phyloP scores from a whole-genome alignment of 208 protist species.

The Trypanosoma caninum region DNA sequence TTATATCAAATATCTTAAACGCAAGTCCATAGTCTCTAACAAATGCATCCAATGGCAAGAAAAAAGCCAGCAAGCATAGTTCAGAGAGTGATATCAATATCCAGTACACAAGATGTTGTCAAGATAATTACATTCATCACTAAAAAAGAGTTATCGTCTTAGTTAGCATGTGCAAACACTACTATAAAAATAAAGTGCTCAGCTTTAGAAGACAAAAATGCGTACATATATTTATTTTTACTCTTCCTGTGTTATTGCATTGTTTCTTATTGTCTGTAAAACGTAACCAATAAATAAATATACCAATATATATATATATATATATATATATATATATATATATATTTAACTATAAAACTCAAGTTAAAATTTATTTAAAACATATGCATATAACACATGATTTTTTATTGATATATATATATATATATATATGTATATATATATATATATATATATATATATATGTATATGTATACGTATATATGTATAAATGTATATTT shows the following conservation, averaged over 20 bases:
- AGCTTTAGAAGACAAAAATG: conserved; percentile 48
- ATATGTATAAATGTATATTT: too few species aligned
- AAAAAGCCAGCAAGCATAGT: conserved; percentile 76
- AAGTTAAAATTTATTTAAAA: not conserved
- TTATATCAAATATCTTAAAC: conserved; percentile 70
- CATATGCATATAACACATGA: not conserved
- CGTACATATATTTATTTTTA: not conserved
- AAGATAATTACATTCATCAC: conserved; percentile 75
- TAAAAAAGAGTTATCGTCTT: conserved; percentile 83
- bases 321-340: not conserved
- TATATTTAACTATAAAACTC: not conserved
- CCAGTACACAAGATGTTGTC: conserved; percentile 62
- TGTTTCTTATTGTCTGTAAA: not conserved
- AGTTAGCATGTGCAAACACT: conserved; percentile 65
- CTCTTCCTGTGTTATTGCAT: not conserved
- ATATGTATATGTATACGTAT: too few species aligned
- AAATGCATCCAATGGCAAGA: conserved; percentile 69
- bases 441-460: too few species aligned
- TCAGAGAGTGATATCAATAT: conserved; percentile 79
- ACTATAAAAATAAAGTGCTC: conserved; percentile 66
- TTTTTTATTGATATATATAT: too few species aligned
- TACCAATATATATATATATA: too few species aligned
- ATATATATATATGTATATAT: not conserved
- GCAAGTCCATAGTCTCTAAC: conserved; percentile 60
- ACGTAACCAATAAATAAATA: too few species aligned